A percentile compares a stretch with the other conserved stretches of the same genome.
Evolutionary conservation across 2,329 filamentous ascomycete species (phyloP).

Genomic region (Niveomyces coronatus): DNA sequence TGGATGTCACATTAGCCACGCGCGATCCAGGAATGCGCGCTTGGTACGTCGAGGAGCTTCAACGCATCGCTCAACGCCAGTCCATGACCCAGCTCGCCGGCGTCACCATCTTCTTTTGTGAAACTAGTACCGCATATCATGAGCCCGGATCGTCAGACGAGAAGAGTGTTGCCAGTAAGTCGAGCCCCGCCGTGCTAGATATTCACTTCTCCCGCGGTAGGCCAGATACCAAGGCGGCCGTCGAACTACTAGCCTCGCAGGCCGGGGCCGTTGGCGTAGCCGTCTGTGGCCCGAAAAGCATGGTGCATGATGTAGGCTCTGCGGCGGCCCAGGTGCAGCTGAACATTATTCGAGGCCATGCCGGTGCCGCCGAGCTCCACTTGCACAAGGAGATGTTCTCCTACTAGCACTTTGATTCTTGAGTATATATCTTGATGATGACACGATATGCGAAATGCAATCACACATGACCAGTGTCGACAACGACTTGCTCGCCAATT

Average conservation of each 20-base stretch:
- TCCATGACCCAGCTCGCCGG: slow-evolving; percentile 5
- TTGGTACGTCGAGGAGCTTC: slow-evolving; percentile 19
- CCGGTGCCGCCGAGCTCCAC: slow-evolving; percentile 14
- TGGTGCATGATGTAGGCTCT: slow-evolving; percentile 15
- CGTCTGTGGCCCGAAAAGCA: slow-evolving; percentile 16
- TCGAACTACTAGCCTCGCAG: slow-evolving; percentile 1
- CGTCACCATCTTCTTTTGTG: slow-evolving; percentile 10
- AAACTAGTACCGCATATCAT: too few relatives aligned
- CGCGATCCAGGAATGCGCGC: slow-evolving; percentile 17
- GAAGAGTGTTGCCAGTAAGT: neutral
- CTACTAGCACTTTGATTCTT: too few relatives aligned
- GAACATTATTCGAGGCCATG: slow-evolving; percentile 10
- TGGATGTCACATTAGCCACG: slow-evolving; percentile 19
- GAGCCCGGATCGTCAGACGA: too few relatives aligned
- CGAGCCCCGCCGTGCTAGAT: slow-evolving; percentile 6
- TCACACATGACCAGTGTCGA: slow-evolving; percentile 11
- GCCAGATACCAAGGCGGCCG: slow-evolving; percentile 10
- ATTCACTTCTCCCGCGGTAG: slow-evolving; percentile 12
- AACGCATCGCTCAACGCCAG: slow-evolving; percentile 10
- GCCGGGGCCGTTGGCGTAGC: slow-evolving; percentile 13
- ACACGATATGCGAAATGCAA: too few relatives aligned
- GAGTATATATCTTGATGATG: too few relatives aligned
- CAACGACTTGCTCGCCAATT: slow-evolving; percentile 36
- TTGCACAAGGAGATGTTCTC: slow-evolving; percentile 18
- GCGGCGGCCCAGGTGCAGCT: slow-evolving; percentile 15